Percentiles rank a stretch among this genome's conserved stretches.
Conservation (phyloP, 2,329 filamentous ascomycete species). For the Dactylellina parvicollis region DNA sequence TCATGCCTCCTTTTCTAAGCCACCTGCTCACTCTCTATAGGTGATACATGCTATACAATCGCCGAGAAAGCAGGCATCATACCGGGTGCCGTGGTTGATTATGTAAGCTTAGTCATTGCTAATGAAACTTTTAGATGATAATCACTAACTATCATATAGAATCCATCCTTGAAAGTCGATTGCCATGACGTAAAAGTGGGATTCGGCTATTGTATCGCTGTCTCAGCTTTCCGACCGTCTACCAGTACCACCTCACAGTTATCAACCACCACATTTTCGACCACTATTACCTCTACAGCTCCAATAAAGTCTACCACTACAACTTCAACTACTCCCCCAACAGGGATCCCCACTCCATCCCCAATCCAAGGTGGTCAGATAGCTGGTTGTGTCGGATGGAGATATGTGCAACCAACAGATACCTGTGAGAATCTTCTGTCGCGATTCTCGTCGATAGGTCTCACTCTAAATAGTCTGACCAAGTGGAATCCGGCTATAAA, state of each 20-base stretch:
- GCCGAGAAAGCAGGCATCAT: background rate
- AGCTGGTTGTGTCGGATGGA: constrained; percentile 1
- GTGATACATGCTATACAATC: background rate
- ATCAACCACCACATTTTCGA: background rate
- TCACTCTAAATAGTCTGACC: background rate
- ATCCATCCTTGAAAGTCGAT: background rate
- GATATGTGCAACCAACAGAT: background rate
- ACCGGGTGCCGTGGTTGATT: background rate
- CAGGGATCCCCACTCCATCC: background rate
- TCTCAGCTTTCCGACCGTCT: background rate
- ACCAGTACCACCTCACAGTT: too few relatives aligned
- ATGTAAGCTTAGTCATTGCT: background rate
- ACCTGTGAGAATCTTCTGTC: constrained; percentile 12
- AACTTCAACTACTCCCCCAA: too few relatives aligned
- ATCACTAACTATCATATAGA: too few relatives aligned
- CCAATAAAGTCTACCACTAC: too few relatives aligned
- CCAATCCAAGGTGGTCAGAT: constrained; percentile 1
- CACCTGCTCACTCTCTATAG: background rate
- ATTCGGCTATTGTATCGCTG: background rate
- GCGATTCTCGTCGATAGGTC: background rate
- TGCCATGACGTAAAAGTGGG: background rate
- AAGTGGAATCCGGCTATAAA: constrained; percentile 15
- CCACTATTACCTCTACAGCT: constrained; percentile 1
- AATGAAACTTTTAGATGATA: too few relatives aligned
- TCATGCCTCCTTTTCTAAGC: too few relatives aligned